Base-by-base conservation (phyloP, 2,329 filamentous ascomycete genomes). In the Emergomyces orientalis region DNA sequence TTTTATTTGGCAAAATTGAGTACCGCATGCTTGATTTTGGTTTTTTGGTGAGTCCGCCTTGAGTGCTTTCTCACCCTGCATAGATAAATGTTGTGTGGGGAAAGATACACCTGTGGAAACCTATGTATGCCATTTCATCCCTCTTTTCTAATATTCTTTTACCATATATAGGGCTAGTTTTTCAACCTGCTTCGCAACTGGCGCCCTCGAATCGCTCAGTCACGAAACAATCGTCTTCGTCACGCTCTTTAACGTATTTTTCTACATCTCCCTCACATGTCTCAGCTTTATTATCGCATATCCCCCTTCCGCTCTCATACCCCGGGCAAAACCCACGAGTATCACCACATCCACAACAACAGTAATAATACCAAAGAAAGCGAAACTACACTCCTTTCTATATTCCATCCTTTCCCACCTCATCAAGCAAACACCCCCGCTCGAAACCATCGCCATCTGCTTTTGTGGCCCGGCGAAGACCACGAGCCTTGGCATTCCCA, bases 401-500 rank as follows among this genome's bases (percentile, higher is more conserved):
- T 30, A 62, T 22, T 32, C 62, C 27, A 27, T 63, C 30, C 37
- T 57, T 27, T 30, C 45, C 25, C 22, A 64, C n/a, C 56, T 75
- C 2, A 71, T 77, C 47, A 67, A 65, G 43, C 67, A 65, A 32
- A 65, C 88, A 71, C 75, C 81, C 0, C 81, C 81, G 45, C 81
- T 83, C 63, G 84, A 89, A 68, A 83, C 87, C 0, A 82, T 90
- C 59, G 86, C 88, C 0, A 83, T 89, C 17, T 89, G 87, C 67
- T 90, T 90, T 73, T 89, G 87, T 68, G 86, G 85, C 32, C 86
- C 88, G 0, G 87, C 87, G 17, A 91, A 91, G 74, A 89, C 87
- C 2, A 86, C 87, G 1, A 86, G 84, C 2, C 78, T 90, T 63
- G 87, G 87, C 0, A 87, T 90, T 8, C 88, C 88, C 0, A 71